Conservation (phyloP, 768 basidiomycete genomes). For the Trametes meyenii region DNA sequence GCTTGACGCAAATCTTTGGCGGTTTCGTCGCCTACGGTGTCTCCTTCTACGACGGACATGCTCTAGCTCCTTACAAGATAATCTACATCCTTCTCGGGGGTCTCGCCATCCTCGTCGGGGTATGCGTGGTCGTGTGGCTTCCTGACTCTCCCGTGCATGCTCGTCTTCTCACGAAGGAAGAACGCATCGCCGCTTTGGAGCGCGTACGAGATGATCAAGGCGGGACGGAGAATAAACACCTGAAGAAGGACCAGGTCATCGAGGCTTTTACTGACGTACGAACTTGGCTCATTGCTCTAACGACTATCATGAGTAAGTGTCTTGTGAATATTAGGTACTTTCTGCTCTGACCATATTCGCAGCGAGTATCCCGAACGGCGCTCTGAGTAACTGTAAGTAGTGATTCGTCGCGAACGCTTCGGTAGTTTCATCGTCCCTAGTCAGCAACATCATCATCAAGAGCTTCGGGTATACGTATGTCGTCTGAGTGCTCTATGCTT, state of each 20-base stretch:
- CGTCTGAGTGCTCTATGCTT: neutral
- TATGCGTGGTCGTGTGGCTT: constrained; percentile 58
- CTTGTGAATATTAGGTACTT: neutral
- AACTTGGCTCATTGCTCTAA: constrained; percentile 64
- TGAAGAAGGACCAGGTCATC: constrained; percentile 60
- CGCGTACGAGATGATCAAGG: constrained; percentile 69
- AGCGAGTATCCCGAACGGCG: constrained; percentile 73
- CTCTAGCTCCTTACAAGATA: constrained; percentile 60
- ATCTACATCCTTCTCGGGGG: constrained; percentile 63
- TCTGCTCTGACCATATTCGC: constrained; percentile 13
- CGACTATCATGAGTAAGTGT: constrained; percentile 57
- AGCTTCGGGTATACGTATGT: constrained; percentile 65
- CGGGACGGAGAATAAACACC: constrained; percentile 60
- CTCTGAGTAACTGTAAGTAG: constrained; percentile 59
- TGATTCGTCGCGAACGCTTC: neutral
- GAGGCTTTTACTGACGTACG: constrained; percentile 60
- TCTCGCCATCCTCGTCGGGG: constrained; percentile 60
- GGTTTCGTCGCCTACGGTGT: constrained; percentile 68
- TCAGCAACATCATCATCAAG: constrained; percentile 65
- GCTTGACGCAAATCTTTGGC: constrained; percentile 58
- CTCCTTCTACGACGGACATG: constrained; percentile 52
- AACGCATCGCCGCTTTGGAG: constrained; percentile 63
- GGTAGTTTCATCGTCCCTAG: constrained; percentile 34
- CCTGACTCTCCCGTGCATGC: constrained; percentile 71
- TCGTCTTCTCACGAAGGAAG: constrained; percentile 54